Evolutionary conservation across 2,329 filamentous ascomycete genomes (phyloP).

Genomic region (Hymenoscyphus fructigenus): DNA sequence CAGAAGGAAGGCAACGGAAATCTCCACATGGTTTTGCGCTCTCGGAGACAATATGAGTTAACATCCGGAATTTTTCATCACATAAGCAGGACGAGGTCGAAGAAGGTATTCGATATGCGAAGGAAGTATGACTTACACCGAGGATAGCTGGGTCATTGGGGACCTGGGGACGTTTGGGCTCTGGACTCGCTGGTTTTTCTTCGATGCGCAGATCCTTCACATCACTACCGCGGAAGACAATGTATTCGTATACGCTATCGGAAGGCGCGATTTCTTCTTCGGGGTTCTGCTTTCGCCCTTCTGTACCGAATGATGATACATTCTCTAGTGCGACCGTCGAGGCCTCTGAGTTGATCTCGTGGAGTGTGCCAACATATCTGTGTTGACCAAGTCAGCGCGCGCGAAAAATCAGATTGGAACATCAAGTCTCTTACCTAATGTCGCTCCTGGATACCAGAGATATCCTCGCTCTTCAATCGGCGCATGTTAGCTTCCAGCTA

Average conservation of each 20-base stretch:
- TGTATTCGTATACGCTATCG: slow-evolving; percentile 94
- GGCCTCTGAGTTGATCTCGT: slow-evolving; percentile 97
- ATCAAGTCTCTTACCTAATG: slow-evolving; percentile 69
- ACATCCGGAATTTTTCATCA: slow-evolving; percentile 99
- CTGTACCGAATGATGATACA: slow-evolving; percentile 91
- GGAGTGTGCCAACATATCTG: slow-evolving; percentile 92
- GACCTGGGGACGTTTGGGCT: slow-evolving; percentile 73
- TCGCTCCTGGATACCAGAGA: slow-evolving; percentile 97
- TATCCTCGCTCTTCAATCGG: slow-evolving; percentile 72
- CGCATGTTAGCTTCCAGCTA: slow-evolving; percentile 26
- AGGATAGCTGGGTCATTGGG: slow-evolving; percentile 96
- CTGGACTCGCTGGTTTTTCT: slow-evolving; percentile 71
- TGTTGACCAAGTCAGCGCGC: slow-evolving; percentile 27
- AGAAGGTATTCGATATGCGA: slow-evolving; percentile 16
- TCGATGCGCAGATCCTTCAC: slow-evolving; percentile 97
- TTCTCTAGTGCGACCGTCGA: slow-evolving; percentile 97
- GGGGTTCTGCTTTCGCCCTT: slow-evolving; percentile 77
- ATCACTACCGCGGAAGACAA: slow-evolving; percentile 96
- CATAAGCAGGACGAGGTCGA: slow-evolving; percentile 38
- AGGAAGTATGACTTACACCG: slow-evolving; percentile 69
- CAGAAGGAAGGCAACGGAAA: slow-evolving; percentile 99
- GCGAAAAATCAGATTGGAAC: background rate
- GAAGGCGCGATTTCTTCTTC: slow-evolving; percentile 81
- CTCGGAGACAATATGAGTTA: slow-evolving; percentile 83
- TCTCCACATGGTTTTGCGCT: slow-evolving; percentile 94